phyloP scores from a whole-genome alignment of 352 stramenopile genomes.

The Globisporangium spinosum region DNA sequence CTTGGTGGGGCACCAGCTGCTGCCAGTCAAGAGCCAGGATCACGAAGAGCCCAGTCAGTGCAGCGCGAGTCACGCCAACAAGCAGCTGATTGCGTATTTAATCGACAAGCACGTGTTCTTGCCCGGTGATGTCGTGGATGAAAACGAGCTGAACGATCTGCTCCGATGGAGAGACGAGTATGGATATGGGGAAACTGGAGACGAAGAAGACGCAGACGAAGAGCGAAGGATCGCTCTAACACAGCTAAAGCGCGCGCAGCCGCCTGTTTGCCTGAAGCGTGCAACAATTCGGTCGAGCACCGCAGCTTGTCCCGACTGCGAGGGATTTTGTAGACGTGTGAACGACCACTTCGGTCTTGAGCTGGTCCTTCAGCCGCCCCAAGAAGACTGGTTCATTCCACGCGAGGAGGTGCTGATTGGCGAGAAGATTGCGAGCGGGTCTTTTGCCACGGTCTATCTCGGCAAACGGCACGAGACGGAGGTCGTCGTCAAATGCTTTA shows the following conservation, averaged over 20 bases:
- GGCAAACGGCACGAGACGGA: background rate
- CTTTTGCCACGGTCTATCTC: background rate
- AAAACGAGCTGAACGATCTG: conserved; percentile 1
- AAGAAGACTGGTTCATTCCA: background rate
- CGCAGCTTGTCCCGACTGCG: background rate
- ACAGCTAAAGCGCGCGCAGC: conserved; percentile 1
- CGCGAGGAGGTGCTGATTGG: background rate
- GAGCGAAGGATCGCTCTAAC: background rate
- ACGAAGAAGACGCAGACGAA: conserved; percentile 5
- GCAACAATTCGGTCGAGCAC: background rate
- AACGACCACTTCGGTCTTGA: conserved; percentile 2
- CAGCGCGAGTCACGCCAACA: conserved; percentile 1
- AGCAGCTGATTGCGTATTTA: conserved; percentile 16
- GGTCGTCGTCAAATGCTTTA: conserved; percentile 2
- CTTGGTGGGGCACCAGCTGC: background rate
- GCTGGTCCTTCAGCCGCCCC: background rate
- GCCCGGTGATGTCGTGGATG: conserved; percentile 2
- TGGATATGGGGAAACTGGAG: background rate
- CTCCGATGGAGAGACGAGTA: background rate
- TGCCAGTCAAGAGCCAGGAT: background rate
- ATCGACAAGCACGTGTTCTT: conserved; percentile 18
- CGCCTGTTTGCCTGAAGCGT: background rate
- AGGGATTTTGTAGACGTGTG: conserved; percentile 1
- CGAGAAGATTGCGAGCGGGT: background rate
- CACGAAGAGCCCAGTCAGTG: background rate